These are phyloP conservation scores for Cladosporium sp. DNA, from an alignment of 2,329 filamentous ascomycete genomes.

Conservation along the genomic window DNA sequence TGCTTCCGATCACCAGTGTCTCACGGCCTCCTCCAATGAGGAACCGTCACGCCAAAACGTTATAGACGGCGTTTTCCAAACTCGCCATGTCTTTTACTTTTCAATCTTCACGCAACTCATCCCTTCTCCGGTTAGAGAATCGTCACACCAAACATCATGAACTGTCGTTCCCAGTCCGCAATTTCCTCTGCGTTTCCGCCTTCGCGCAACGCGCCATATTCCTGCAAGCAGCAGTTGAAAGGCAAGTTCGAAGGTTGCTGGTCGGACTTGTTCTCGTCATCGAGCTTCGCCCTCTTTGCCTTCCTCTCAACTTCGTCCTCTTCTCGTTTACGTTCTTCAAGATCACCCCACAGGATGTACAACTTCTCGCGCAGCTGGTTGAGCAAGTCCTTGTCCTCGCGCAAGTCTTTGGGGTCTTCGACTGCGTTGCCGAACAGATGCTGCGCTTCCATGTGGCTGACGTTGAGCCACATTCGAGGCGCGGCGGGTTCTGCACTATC, in stretches of 20 bases:
- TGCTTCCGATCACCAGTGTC: no score
- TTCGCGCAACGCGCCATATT: slow-evolving; percentile 34
- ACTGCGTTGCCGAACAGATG: slow-evolving; percentile 52
- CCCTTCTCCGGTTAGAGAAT: background rate
- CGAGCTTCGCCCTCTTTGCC: background rate
- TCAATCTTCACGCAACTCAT: background rate
- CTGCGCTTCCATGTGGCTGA: slow-evolving; percentile 58
- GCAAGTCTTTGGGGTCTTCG: slow-evolving; percentile 57
- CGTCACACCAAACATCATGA: slow-evolving; percentile 10
- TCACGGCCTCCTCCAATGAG: no score
- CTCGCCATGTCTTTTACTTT: background rate
- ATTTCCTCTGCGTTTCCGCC: background rate
- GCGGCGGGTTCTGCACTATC: background rate
- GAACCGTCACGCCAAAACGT: no score
- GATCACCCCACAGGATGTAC: slow-evolving; percentile 78
- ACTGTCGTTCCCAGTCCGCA: slow-evolving; percentile 9
- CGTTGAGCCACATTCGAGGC: slow-evolving; percentile 59
- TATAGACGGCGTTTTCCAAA: no score
- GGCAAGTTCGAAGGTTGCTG: slow-evolving; percentile 34
- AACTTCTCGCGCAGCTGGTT: slow-evolving; percentile 62
- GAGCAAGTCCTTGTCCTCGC: slow-evolving; percentile 47
- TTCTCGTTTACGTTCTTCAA: slow-evolving; percentile 63
- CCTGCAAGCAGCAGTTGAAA: slow-evolving; percentile 44
- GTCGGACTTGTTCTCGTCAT: background rate
- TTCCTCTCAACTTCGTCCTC: slow-evolving; percentile 13